Conservation (phyloP, 2,329 filamentous ascomycete species). For the Alternaria arbusti region DNA sequence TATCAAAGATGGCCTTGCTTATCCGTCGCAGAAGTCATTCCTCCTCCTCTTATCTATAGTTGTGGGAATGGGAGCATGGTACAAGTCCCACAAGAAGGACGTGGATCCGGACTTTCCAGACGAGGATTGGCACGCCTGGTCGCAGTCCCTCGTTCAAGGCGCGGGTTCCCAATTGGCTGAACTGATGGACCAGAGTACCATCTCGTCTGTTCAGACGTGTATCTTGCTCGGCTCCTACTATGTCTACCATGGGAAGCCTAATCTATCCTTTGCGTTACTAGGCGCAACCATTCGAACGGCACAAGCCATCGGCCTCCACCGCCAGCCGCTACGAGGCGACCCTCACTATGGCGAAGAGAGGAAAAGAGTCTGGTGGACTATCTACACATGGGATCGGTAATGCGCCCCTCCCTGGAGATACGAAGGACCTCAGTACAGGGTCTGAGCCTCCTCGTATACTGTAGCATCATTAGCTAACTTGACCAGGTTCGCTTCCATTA, state of each 20-base stretch:
- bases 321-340: constrained; percentile 32
- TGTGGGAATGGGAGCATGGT: constrained; percentile 50
- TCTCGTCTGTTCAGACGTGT: constrained; percentile 49
- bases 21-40: constrained; percentile 46
- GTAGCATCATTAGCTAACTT: not conserved
- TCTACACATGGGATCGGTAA: constrained; percentile 51
- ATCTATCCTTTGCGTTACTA: constrained; percentile 48
- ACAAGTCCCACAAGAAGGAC: constrained; percentile 36
- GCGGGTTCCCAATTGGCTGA: constrained; percentile 48
- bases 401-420: not conserved
- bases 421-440: not conserved
- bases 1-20: constrained; percentile 40
- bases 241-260: constrained; percentile 53
- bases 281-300: constrained; percentile 49
- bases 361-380: constrained; percentile 52
- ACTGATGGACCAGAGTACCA: constrained; percentile 50
- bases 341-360: constrained; percentile 42
- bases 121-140: constrained; percentile 22
- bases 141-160: constrained; percentile 26
- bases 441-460: not conserved
- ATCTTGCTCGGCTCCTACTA: constrained; percentile 51
- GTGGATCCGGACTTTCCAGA: constrained; percentile 4
- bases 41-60: constrained; percentile 48
- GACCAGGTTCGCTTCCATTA: constrained; percentile 48
- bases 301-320: constrained; percentile 46